These are phyloP conservation scores for Russula sp. DNA, from an alignment of 768 basidiomycete genomes.

Conservation along the genomic window DNA sequence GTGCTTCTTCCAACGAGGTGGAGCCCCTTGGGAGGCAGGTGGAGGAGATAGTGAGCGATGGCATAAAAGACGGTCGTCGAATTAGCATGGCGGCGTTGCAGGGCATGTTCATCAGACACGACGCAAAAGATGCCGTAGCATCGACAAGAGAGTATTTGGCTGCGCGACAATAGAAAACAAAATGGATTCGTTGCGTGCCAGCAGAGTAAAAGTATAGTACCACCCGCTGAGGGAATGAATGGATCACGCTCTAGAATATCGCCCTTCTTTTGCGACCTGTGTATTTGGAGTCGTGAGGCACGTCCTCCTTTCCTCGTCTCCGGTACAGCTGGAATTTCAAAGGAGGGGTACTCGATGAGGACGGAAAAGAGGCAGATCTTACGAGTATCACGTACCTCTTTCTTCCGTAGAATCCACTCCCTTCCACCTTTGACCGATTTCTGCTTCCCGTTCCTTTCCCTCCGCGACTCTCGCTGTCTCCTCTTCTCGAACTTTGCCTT, in stretches of 20 bases:
- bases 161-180: not conserved
- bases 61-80: slow-evolving; percentile 44
- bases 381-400: slow-evolving; percentile 55
- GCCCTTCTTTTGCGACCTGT: slow-evolving; percentile 85
- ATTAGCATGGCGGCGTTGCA: slow-evolving; percentile 97
- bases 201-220: slow-evolving; percentile 2
- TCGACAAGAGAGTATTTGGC: slow-evolving; percentile 39
- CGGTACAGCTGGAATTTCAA: slow-evolving; percentile 56
- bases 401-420: slow-evolving; percentile 96
- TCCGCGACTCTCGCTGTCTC: slow-evolving; percentile 55
- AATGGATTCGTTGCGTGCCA: not conserved
- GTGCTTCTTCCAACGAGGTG: slow-evolving; percentile 32
- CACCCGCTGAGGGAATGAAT: not conserved
- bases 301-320: slow-evolving; percentile 75
- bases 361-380: not conserved
- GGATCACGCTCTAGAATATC: slow-evolving; percentile 47
- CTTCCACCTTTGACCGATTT: slow-evolving; percentile 58
- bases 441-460: slow-evolving; percentile 57
- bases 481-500: slow-evolving; percentile 70
- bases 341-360: slow-evolving; percentile 8
- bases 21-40: slow-evolving; percentile 46
- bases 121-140: slow-evolving; percentile 46
- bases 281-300: slow-evolving; percentile 81
- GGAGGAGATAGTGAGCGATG: slow-evolving; percentile 44
- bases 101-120: slow-evolving; percentile 84